Evolutionary conservation across 1,284 basidiomycete genomes (phyloP).

Genomic region (Melampsora larici-populina): DNA sequence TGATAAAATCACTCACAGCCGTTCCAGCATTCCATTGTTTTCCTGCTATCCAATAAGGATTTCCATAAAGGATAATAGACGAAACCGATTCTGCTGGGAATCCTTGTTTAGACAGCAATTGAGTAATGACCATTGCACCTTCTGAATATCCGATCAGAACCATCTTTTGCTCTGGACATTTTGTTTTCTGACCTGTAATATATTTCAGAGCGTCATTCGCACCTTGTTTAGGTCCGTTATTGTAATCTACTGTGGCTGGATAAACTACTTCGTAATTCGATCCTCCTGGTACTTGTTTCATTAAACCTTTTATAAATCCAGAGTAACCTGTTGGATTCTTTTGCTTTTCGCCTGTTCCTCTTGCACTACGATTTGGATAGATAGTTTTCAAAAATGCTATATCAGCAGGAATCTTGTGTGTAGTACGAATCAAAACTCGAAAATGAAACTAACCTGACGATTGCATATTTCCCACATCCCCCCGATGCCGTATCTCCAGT

Average conservation of each 20-base stretch:
- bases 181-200: background rate
- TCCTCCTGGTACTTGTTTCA: background rate
- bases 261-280: conserved; percentile 6
- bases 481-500: background rate
- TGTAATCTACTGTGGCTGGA: background rate
- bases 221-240: background rate
- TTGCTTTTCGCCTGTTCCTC: conserved; percentile 1
- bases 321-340: too few relatives aligned
- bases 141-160: too few relatives aligned
- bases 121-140: background rate
- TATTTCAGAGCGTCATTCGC: background rate
- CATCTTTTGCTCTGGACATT: background rate
- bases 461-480: background rate
- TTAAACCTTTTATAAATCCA: background rate
- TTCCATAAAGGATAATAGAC: background rate
- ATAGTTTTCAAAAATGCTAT: too few relatives aligned
- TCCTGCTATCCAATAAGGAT: background rate
- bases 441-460: background rate
- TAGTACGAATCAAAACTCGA: too few relatives aligned
- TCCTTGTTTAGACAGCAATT: background rate
- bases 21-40: background rate
- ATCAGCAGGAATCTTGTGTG: too few relatives aligned
- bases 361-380: background rate
- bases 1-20: background rate
- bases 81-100: background rate